A percentile compares a stretch with the other conserved stretches of the same genome.
Conservation (phyloP, 202 grass and related monocot genomes). For the Panicum hallii region DNA sequence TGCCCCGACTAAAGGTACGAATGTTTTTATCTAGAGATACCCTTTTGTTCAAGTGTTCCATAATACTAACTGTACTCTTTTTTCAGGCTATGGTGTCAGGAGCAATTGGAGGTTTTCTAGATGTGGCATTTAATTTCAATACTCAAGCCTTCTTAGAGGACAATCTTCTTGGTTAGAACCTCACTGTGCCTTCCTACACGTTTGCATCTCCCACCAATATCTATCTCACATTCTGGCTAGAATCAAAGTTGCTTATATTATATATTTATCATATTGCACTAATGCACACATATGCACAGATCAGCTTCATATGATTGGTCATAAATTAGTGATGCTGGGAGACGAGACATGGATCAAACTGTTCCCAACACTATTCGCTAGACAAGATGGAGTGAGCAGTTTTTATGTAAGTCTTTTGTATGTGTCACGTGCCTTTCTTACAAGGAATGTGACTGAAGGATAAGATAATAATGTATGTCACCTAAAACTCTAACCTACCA, state of each 20-base stretch:
- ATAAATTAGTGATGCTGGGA: slow-evolving; percentile 90
- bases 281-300: slow-evolving; percentile 62
- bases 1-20: slow-evolving; percentile 89
- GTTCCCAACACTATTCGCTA: slow-evolving; percentile 84
- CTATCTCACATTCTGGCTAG: neutral
- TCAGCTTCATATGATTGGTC: slow-evolving; percentile 83
- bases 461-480: neutral
- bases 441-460: neutral
- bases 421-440: slow-evolving; percentile 9
- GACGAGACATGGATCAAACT: slow-evolving; percentile 99
- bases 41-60: neutral
- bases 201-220: neutral
- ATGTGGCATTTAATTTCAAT: slow-evolving; percentile 97
- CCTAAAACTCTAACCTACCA: neutral
- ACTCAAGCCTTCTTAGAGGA: slow-evolving; percentile 92
- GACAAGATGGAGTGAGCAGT: slow-evolving; percentile 96
- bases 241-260: neutral
- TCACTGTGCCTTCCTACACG: neutral
- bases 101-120: slow-evolving; percentile 95
- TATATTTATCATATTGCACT: slow-evolving; percentile 34
- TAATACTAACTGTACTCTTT: slow-evolving; percentile 10
- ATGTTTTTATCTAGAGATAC: neutral
- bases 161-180: slow-evolving; percentile 86
- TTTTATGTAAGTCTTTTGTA: slow-evolving; percentile 78
- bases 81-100: slow-evolving; percentile 91